Evolutionary conservation across 306 rosid genomes (phyloP).

Genomic region (Cucurbita pepo): DNA sequence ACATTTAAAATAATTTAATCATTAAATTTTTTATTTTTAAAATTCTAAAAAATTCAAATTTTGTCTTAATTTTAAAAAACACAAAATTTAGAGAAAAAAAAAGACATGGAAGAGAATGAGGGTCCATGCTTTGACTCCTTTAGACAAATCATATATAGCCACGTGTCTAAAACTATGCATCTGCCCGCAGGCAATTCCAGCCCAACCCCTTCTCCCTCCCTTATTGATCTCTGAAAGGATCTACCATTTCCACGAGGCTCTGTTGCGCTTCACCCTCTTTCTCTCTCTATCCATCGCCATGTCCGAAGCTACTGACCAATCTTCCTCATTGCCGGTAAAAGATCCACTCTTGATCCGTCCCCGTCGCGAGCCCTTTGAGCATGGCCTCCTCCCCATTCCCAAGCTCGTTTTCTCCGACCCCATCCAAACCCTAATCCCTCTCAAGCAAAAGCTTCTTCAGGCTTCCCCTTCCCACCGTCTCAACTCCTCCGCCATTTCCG

Average conservation of each 20-base stretch:
- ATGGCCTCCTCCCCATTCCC: slow-evolving; percentile 72
- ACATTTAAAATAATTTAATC: no score
- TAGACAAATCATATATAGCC: no score
- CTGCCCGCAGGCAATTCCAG: neutral
- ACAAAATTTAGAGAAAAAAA: no score
- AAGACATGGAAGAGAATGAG: no score
- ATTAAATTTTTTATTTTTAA: no score
- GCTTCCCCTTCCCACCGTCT: slow-evolving; percentile 31
- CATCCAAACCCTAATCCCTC: slow-evolving; percentile 62
- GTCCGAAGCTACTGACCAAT: slow-evolving; percentile 50
- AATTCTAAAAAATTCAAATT: no score
- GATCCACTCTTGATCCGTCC: slow-evolving; percentile 60
- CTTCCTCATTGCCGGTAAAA: slow-evolving; percentile 14
- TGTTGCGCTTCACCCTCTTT: neutral
- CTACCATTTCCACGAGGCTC: slow-evolving; percentile 14
- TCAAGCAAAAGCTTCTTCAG: slow-evolving; percentile 49
- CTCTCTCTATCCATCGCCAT: slow-evolving; percentile 22
- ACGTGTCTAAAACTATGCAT: neutral
- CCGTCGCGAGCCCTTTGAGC: slow-evolving; percentile 81
- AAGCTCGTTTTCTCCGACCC: slow-evolving; percentile 83
- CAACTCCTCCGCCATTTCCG: slow-evolving; percentile 42
- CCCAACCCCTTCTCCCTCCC: neutral
- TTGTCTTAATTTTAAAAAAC: no score
- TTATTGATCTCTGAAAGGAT: slow-evolving; percentile 30
- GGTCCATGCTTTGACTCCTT: no score